Evolutionary conservation across 257 asterid species (phyloP).

Genomic region (Nicotiana paniculata): DNA sequence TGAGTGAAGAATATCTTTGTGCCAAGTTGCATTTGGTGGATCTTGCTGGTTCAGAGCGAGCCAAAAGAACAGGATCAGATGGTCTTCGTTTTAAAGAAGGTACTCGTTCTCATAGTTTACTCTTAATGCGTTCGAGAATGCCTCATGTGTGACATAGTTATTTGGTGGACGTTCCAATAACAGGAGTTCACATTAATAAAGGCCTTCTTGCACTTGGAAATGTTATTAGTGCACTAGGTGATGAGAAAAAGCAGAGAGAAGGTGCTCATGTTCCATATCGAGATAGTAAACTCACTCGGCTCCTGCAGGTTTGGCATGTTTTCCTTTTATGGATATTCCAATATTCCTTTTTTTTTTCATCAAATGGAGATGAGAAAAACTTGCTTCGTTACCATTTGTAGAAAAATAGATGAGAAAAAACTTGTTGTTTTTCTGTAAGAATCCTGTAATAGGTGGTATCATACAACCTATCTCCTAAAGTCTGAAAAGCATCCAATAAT

Average conservation of each 20-base stretch:
- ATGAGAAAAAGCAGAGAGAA: slow-evolving; percentile 94
- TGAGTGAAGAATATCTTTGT: slow-evolving; percentile 89
- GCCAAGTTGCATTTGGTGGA: slow-evolving; percentile 98
- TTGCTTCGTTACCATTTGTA: too few relatives aligned
- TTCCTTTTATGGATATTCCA: not conserved
- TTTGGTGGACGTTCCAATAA: not conserved
- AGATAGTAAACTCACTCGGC: slow-evolving; percentile 98
- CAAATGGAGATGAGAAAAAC: too few relatives aligned
- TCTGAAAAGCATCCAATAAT: too few relatives aligned
- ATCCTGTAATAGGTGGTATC: too few relatives aligned
- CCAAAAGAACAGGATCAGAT: slow-evolving; percentile 97
- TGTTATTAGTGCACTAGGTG: slow-evolving; percentile 98
- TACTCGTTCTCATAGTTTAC: not conserved
- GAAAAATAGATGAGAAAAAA: not conserved
- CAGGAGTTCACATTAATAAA: slow-evolving; percentile 98
- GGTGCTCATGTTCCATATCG: slow-evolving; percentile 97
- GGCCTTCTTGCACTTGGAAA: slow-evolving; percentile 99
- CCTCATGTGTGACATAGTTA: slow-evolving; percentile 1
- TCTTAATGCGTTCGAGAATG: not conserved
- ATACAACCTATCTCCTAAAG: too few relatives aligned
- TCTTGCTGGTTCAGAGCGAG: slow-evolving; percentile 99
- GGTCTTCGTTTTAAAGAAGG: slow-evolving; percentile 99
- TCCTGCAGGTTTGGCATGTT: slow-evolving; percentile 66
- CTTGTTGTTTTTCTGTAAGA: not conserved
- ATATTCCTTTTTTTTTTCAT: too few relatives aligned